Evolutionary conservation across 2,329 filamentous ascomycete species (phyloP).

Genomic region (Colletotrichum tofieldiae): DNA sequence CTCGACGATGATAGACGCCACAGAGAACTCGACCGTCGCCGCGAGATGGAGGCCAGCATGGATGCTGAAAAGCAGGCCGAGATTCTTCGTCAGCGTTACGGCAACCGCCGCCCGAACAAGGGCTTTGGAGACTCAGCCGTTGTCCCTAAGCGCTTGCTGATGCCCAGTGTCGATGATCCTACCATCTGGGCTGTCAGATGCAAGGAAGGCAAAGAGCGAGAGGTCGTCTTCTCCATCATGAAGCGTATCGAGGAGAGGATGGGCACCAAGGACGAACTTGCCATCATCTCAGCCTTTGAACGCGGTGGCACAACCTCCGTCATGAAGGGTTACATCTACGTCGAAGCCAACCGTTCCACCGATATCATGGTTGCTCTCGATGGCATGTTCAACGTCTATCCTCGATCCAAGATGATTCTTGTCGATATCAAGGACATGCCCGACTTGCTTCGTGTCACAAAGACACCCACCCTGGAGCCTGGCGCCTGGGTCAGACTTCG

Average conservation of each 20-base stretch:
- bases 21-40: slow-evolving; percentile 92
- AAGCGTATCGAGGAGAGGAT: slow-evolving; percentile 88
- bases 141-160: slow-evolving; percentile 86
- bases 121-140: slow-evolving; percentile 80
- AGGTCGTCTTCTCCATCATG: slow-evolving; percentile 89
- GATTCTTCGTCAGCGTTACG: slow-evolving; percentile 89
- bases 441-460: slow-evolving; percentile 90
- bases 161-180: slow-evolving; percentile 95
- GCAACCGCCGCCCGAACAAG: slow-evolving; percentile 79
- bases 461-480: slow-evolving; percentile 86
- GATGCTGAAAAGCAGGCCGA: slow-evolving; percentile 96
- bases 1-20: slow-evolving; percentile 93
- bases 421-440: slow-evolving; percentile 98
- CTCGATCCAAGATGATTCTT: slow-evolving; percentile 86
- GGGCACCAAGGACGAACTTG: slow-evolving; percentile 83
- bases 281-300: slow-evolving; percentile 93
- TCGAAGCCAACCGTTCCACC: slow-evolving; percentile 89
- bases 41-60: slow-evolving; percentile 88
- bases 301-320: slow-evolving; percentile 81
- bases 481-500: slow-evolving; percentile 94
- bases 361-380: slow-evolving; percentile 89
- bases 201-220: slow-evolving; percentile 95
- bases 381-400: slow-evolving; percentile 90
- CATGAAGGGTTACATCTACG: slow-evolving; percentile 96
- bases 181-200: slow-evolving; percentile 96